Evolutionary conservation across 352 stramenopile species (phyloP).

Genomic region (Pythium aristosporum): DNA sequence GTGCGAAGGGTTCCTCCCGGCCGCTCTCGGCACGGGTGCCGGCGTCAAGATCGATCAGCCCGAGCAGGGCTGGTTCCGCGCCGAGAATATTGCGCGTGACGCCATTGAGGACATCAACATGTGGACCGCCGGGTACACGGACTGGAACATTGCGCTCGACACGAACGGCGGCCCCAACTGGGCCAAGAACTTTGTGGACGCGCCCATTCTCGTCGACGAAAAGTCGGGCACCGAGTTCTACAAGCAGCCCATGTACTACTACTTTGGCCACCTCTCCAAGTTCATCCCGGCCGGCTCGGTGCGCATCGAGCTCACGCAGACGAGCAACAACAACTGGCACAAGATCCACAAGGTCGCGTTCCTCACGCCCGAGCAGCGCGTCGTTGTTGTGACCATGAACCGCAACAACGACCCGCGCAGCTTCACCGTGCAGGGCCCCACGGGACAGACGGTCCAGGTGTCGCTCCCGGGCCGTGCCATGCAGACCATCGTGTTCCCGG

Average conservation of each 20-base stretch:
- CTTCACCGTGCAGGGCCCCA: constrained; percentile 13
- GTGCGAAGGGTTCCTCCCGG: constrained; percentile 60
- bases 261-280: constrained; percentile 76
- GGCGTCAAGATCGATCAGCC: constrained; percentile 45
- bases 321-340: constrained; percentile 21
- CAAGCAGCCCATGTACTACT: constrained; percentile 85
- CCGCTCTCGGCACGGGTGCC: constrained; percentile 44
- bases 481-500: constrained; percentile 34
- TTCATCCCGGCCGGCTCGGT: constrained; percentile 40
- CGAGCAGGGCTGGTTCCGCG: constrained; percentile 56
- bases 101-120: constrained; percentile 86
- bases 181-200: constrained; percentile 65
- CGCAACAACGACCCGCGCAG: constrained; percentile 19
- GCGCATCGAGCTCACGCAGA: constrained; percentile 37
- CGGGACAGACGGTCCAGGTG: constrained; percentile 14
- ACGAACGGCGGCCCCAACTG: constrained; percentile 72
- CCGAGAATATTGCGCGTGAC: constrained; percentile 81
- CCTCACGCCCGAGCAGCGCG: constrained; percentile 42
- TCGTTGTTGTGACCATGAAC: constrained; percentile 42
- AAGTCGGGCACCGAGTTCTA: constrained; percentile 60
- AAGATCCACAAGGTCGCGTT: constrained; percentile 48
- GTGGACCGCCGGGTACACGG: constrained; percentile 73
- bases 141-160: constrained; percentile 89
- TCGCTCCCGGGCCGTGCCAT: constrained; percentile 35
- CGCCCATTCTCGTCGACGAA: constrained; percentile 73